Conservation (phyloP, 139 green algal genomes). For the Nannochloris sp. region DNA sequence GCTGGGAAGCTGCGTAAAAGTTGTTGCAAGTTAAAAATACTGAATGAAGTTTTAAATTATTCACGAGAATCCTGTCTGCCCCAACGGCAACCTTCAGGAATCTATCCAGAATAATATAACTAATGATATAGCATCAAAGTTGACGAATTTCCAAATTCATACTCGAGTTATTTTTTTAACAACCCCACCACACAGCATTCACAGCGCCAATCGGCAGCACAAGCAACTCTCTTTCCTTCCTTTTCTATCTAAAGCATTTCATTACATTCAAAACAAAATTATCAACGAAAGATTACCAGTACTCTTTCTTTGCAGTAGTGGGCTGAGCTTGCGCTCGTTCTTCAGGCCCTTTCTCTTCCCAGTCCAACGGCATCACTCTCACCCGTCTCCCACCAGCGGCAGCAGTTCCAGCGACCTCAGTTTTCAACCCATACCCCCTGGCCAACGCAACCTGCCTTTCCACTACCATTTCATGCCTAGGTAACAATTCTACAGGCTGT, state of each 20-base stretch:
- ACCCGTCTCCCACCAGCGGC: not conserved
- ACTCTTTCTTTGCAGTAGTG: not conserved
- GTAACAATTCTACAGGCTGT: slow-evolving; percentile 1
- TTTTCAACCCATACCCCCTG: not conserved
- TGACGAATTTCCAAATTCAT: not conserved
- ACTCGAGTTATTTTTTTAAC: not conserved
- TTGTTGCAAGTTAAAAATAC: no score
- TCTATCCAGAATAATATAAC: no score
- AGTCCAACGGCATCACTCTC: not conserved
- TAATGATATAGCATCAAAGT: not conserved
- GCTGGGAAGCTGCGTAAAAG: no score
- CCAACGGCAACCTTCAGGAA: no score
- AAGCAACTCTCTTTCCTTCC: not conserved
- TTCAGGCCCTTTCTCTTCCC: not conserved
- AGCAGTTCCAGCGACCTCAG: not conserved
- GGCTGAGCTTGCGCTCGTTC: not conserved
- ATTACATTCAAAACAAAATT: not conserved
- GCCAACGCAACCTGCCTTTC: not conserved
- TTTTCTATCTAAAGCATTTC: not conserved
- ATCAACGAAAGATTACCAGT: not conserved
- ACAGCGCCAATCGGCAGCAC: no score
- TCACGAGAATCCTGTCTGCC: no score
- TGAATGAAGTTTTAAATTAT: no score
- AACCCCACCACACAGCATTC: no score
- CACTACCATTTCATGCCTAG: not conserved